Base-by-base conservation (phyloP, 169 alveolate species). In the Plasmodium yoelii region DNA sequence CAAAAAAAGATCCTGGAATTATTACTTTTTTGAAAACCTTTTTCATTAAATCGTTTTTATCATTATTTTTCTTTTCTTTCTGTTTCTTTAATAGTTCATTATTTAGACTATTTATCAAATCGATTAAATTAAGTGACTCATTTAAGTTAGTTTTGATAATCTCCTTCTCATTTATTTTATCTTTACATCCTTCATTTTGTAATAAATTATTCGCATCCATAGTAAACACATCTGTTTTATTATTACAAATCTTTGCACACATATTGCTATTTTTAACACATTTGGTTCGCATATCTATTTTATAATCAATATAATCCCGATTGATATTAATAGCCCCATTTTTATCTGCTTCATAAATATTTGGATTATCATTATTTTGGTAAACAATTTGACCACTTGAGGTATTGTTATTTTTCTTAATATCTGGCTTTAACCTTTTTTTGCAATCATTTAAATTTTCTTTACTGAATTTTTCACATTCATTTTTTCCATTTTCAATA, bases 1-100 rank as follows among this genome's bases (percentile, higher is more conserved):
- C 90, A 60, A 82, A 82, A 61, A 82, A 82, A 34, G 64, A 70
- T 24, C 90, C 90, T 5, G 90, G 90, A 67, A 82, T 82, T 55
- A 82, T 82, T 53, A 82, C 84, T 34, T 82, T 82, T n/a, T 26
- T 82, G 34, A 67, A 82, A 53, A 56, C 69, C 9, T 56, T 57
- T 18, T 47, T 55, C 82, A 82, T 82, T 53, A 82, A 15, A 28
- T 74, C 51, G 39, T 68, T 34, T 56, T 77, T 64, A 3, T 34
- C 42, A 34, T 34, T 34, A 34, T 34, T 2, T 28, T 82, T 65
- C 5, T 67, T 59, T 53, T 22, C 56, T 28, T 55, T 18, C 9
- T 67, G 46, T 47, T 63, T 68, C 59, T 47, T 68, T n/a, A 47
- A 82, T 15, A 82, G 34, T 4, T 22, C 59, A 24, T 82, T 82